Conservation (phyloP, 2,329 filamentous ascomycete species). For the Trichoderma lentiforme region DNA sequence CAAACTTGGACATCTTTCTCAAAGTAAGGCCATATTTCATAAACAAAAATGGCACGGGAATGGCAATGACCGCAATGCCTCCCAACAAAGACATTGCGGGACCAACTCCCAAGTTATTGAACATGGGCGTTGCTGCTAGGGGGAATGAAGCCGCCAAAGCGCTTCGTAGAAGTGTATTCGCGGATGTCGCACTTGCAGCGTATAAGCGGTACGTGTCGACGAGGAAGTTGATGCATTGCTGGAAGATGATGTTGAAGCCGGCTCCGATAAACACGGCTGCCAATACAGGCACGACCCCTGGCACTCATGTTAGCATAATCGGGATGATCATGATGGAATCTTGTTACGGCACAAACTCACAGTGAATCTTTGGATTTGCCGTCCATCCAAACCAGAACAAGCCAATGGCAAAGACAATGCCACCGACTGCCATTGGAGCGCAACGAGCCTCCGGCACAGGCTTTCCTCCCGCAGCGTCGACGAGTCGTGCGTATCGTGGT, state of each 20-base stretch:
- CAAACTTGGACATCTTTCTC: background rate
- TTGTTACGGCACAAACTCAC: conserved; percentile 16
- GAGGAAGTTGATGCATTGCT: conserved; percentile 52
- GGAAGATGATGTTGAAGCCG: conserved; percentile 43
- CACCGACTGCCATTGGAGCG: conserved; percentile 54
- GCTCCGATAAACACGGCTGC: conserved; percentile 34
- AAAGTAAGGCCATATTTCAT: background rate
- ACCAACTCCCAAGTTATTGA: background rate
- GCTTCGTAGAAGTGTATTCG: conserved; percentile 57
- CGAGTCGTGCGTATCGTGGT: conserved; percentile 52
- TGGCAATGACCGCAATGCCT: background rate
- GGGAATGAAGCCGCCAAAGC: conserved; percentile 58
- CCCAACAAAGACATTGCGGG: conserved; percentile 47
- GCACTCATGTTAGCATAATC: background rate
- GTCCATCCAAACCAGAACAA: conserved; percentile 64
- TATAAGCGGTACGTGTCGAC: conserved; percentile 53
- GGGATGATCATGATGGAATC: no score
- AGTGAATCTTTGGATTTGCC: conserved; percentile 30
- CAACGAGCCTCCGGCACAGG: conserved; percentile 58
- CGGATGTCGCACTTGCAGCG: conserved; percentile 61
- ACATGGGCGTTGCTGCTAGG: conserved; percentile 42
- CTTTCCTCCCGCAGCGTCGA: conserved; percentile 31
- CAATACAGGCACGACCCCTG: background rate
- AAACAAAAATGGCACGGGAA: conserved; percentile 13
- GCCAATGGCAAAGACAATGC: conserved; percentile 51